A percentile compares a stretch with the other conserved stretches of the same genome.
Evolutionary conservation across 805 yeast species (phyloP).

Genomic region (Candida sithepensis): DNA sequence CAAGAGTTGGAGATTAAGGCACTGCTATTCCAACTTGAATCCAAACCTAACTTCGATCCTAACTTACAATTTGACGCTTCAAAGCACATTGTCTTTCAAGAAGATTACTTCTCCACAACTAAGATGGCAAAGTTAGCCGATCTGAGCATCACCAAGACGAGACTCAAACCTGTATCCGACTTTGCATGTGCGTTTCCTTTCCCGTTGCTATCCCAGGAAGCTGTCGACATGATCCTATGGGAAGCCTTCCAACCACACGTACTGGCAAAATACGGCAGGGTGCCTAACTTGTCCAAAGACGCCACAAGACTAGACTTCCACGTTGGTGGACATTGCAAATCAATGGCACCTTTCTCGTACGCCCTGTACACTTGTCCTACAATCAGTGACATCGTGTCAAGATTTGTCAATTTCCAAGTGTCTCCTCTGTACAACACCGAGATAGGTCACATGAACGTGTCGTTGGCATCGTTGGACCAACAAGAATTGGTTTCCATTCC

Average conservation of each 20-base stretch:
- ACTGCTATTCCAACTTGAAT: slow-evolving; percentile 14
- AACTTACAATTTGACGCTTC: slow-evolving; percentile 33
- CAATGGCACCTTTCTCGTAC: slow-evolving; percentile 39
- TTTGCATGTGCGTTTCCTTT: slow-evolving; percentile 50
- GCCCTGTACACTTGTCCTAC: slow-evolving; percentile 51
- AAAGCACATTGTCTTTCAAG: slow-evolving; percentile 34
- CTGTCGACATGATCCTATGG: slow-evolving; percentile 27
- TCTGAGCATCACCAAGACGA: slow-evolving; percentile 32
- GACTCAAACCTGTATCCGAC: slow-evolving; percentile 29
- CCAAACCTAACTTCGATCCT: slow-evolving; percentile 26
- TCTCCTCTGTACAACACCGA: slow-evolving; percentile 47
- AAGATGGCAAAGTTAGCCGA: slow-evolving; percentile 35
- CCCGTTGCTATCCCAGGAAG: slow-evolving; percentile 55
- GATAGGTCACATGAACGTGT: slow-evolving; percentile 46
- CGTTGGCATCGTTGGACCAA: slow-evolving; percentile 27
- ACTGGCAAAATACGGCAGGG: slow-evolving; percentile 39
- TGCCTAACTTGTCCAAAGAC: slow-evolving; percentile 27
- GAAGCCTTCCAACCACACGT: slow-evolving; percentile 44
- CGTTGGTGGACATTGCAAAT: slow-evolving; percentile 44
- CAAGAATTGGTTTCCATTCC: slow-evolving; percentile 12
- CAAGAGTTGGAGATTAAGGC: slow-evolving; percentile 18
- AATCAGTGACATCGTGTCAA: slow-evolving; percentile 41
- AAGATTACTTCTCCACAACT: slow-evolving; percentile 34
- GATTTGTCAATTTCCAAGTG: slow-evolving; percentile 47
- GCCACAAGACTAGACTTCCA: slow-evolving; percentile 38